A percentile compares a stretch with the other conserved stretches of the same genome.
Conservation (phyloP, 2,329 filamentous ascomycete species). For the Paecilomyces sp. region DNA sequence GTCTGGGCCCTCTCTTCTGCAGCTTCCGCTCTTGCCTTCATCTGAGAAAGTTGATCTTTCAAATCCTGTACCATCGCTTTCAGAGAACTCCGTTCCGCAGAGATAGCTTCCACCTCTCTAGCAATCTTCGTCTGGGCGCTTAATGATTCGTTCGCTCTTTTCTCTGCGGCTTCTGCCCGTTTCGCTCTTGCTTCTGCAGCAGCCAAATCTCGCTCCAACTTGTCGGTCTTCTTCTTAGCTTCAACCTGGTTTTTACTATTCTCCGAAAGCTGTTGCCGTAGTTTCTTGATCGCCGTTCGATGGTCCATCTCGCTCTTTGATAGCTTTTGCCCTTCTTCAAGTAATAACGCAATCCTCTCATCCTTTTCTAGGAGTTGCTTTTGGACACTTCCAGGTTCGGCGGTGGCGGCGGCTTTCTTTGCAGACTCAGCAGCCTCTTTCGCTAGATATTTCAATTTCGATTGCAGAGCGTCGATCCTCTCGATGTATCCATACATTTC, state of each 20-base stretch:
- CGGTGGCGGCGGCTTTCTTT: conserved; percentile 57
- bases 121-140: conserved; percentile 45
- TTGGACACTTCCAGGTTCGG: conserved; percentile 59
- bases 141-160: conserved; percentile 50
- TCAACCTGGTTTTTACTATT: conserved; percentile 45
- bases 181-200: conserved; percentile 50
- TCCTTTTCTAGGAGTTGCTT: conserved; percentile 84
- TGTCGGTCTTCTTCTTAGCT: conserved; percentile 49
- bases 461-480: conserved; percentile 82
- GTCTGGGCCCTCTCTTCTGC: conserved; percentile 60
- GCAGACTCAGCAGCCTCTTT: conserved; percentile 72
- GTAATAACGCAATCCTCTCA: conserved; percentile 77
- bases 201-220: conserved; percentile 50
- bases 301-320: conserved; percentile 82
- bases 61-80: conserved; percentile 61
- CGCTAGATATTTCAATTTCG: conserved; percentile 82
- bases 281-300: conserved; percentile 72
- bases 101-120: conserved; percentile 55
- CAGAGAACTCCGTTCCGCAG: conserved; percentile 56
- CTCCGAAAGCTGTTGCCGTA: conserved; percentile 50
- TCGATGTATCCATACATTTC: conserved; percentile 80
- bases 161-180: conserved; percentile 52
- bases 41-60: conserved; percentile 61
- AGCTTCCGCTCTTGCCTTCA: conserved; percentile 58
- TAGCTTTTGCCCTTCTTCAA: conserved; percentile 87